Conservation (phyloP, 1,139 yeast species). For the Magnusiomyces sp. region DNA sequence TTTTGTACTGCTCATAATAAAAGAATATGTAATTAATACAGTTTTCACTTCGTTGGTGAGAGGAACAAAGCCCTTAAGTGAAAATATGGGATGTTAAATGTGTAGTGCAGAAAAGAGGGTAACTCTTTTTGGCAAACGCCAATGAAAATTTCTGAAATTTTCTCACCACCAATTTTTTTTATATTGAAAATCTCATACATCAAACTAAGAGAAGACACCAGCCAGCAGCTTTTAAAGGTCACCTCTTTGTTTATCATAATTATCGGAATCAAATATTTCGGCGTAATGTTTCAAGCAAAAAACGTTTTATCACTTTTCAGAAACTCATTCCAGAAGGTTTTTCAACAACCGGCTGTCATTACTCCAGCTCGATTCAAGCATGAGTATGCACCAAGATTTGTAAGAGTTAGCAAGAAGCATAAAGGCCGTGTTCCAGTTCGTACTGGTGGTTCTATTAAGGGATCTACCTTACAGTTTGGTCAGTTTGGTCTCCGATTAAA, state of each 20-base stretch:
- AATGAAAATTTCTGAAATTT: no score
- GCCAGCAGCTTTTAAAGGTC: not conserved
- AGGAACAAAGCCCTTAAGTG: not conserved
- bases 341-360: slow-evolving; percentile 1
- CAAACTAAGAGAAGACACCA: no score
- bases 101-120: not conserved
- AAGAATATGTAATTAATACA: not conserved
- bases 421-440: slow-evolving; percentile 94
- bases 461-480: slow-evolving; percentile 75
- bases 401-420: slow-evolving; percentile 67
- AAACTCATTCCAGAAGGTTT: not conserved
- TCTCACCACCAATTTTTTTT: no score
- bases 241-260: not conserved
- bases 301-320: slow-evolving; percentile 1
- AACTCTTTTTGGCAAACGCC: not conserved
- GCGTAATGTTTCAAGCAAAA: slow-evolving; percentile 2
- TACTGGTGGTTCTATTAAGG: slow-evolving; percentile 89
- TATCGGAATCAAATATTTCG: not conserved
- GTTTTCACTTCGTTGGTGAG: not conserved
- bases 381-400: slow-evolving; percentile 81
- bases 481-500: slow-evolving; percentile 79
- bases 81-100: not conserved
- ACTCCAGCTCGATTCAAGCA: slow-evolving; percentile 42
- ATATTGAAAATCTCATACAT: no score
- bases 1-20: not conserved